These are phyloP conservation scores for Metrosideros polymorpha DNA, from an alignment of 441 rosid species.

Conservation along the genomic window DNA sequence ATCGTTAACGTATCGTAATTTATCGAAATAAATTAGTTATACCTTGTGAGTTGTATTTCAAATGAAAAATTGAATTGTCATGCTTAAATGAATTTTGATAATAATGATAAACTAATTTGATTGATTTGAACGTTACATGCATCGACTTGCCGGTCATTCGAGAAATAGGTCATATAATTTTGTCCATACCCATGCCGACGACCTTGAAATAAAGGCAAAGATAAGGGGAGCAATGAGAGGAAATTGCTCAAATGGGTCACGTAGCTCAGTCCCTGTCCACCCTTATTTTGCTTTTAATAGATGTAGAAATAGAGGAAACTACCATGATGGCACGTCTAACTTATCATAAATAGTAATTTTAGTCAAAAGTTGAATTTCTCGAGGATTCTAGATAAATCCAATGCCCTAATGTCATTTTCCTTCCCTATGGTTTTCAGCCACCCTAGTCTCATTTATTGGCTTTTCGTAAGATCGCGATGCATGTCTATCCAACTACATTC, in stretches of 20 bases:
- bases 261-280: neutral
- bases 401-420: neutral
- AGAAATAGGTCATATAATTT: neutral
- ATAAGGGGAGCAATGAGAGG: too few species aligned
- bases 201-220: neutral
- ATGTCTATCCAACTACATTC: neutral
- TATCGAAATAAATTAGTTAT: too few species aligned
- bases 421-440: neutral
- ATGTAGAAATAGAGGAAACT: neutral
- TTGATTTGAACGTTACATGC: too few species aligned
- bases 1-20: neutral
- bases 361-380: neutral
- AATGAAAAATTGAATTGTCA: neutral
- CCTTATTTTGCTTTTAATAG: neutral
- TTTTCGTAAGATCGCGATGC: neutral
- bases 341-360: neutral
- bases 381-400: neutral
- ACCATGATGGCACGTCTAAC: neutral
- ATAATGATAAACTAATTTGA: neutral
- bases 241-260: neutral
- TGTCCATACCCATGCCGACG: neutral
- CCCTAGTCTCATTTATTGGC: neutral
- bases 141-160: accelerated
- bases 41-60: neutral
- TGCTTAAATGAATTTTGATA: too few species aligned